These are phyloP conservation scores for Camellia granthamiana DNA, from an alignment of 148 eudicot genomes.

Conservation along the genomic window DNA sequence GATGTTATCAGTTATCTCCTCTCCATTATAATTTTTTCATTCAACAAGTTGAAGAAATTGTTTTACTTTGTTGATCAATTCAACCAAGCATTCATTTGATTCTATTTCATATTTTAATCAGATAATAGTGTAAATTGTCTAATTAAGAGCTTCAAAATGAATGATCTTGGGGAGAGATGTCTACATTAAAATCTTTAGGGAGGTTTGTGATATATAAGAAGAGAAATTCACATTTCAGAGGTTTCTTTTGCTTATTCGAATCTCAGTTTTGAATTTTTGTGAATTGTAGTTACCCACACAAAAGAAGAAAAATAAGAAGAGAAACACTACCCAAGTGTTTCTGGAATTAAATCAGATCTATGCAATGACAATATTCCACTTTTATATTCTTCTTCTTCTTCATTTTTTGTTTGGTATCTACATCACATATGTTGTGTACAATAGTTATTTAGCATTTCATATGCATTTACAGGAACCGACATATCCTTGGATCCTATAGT, in stretches of 20 bases:
- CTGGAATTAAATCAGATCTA: background rate
- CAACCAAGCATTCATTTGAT: background rate
- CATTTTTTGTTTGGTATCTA: background rate
- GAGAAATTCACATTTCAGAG: background rate
- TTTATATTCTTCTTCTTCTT: background rate
- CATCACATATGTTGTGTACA: background rate
- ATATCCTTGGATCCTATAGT: background rate
- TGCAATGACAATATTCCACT: background rate
- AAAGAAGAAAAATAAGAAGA: background rate
- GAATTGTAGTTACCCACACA: background rate
- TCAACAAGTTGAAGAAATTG: background rate
- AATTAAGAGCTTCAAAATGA: background rate
- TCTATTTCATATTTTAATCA: background rate
- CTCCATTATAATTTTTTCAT: background rate
- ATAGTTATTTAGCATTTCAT: background rate
- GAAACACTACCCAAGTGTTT: background rate
- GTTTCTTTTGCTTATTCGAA: background rate
- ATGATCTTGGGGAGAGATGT: background rate
- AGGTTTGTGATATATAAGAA: background rate
- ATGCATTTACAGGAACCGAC: background rate
- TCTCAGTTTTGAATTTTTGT: background rate
- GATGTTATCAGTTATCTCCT: background rate
- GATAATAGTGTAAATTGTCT: background rate
- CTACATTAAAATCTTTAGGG: background rate
- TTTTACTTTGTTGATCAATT: background rate